phyloP scores from a whole-genome alignment of 1,284 basidiomycete species.

The Ustilago shanxiensis region DNA sequence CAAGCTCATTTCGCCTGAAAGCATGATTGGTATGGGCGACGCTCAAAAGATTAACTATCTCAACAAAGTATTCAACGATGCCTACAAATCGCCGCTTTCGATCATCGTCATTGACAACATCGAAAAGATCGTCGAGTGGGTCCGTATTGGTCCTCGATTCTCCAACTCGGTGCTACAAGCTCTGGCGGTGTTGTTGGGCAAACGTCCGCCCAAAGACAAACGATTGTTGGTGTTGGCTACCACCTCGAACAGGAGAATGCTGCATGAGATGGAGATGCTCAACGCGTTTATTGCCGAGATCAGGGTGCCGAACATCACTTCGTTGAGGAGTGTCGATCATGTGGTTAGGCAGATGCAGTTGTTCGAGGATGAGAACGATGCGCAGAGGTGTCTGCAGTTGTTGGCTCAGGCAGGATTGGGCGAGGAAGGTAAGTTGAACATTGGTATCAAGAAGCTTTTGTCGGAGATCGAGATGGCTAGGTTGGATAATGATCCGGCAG shows the following conservation, averaged over 20 bases:
- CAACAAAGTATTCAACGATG: slow-evolving; percentile 93
- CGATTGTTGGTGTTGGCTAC: slow-evolving; percentile 93
- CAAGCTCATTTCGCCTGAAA: slow-evolving; percentile 95
- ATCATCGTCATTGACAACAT: slow-evolving; percentile 90
- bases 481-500: slow-evolving; percentile 76
- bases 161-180: slow-evolving; percentile 94
- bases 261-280: slow-evolving; percentile 88
- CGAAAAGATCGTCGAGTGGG: slow-evolving; percentile 76
- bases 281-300: slow-evolving; percentile 92
- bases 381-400: slow-evolving; percentile 77
- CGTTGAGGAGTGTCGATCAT: slow-evolving; percentile 79
- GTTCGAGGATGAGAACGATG: slow-evolving; percentile 77
- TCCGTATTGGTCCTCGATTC: slow-evolving; percentile 96
- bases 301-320: slow-evolving; percentile 84
- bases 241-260: slow-evolving; percentile 86
- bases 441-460: slow-evolving; percentile 90
- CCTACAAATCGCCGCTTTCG: slow-evolving; percentile 96
- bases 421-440: slow-evolving; percentile 75
- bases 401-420: slow-evolving; percentile 83
- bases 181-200: slow-evolving; percentile 87
- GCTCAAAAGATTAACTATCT: slow-evolving; percentile 90
- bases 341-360: slow-evolving; percentile 87
- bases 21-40: slow-evolving; percentile 95
- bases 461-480: slow-evolving; percentile 95
- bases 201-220: slow-evolving; percentile 94